A percentile compares a stretch with the other conserved stretches of the same genome.
Evolutionary conservation across 2,329 filamentous ascomycete genomes (phyloP).

Genomic region (Fusarium napiforme): DNA sequence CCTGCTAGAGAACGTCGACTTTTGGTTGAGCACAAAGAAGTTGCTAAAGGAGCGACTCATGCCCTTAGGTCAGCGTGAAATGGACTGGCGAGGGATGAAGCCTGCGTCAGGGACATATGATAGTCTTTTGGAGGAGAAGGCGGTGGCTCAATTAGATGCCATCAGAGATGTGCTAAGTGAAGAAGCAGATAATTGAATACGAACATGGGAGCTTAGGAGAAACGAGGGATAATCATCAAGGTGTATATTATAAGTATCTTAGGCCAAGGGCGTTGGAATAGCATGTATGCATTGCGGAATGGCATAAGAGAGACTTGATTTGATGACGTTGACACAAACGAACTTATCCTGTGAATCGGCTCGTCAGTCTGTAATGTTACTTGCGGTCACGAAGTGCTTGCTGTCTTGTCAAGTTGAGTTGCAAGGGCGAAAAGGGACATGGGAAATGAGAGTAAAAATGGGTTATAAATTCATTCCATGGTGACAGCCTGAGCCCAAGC

Average conservation of each 20-base stretch:
- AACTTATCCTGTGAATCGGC: neutral
- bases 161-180: conserved; percentile 67
- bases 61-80: conserved; percentile 77
- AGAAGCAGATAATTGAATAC: conserved; percentile 54
- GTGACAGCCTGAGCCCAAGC: conserved; percentile 4
- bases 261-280: conserved; percentile 42
- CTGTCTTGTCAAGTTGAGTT: neutral
- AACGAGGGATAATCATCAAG: conserved; percentile 28
- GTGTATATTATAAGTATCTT: conserved; percentile 42
- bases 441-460: conserved; percentile 16
- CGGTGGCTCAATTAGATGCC: conserved; percentile 74
- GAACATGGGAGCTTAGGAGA: conserved; percentile 7
- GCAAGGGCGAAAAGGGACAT: neutral
- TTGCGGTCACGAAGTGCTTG: neutral
- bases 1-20: conserved; percentile 85
- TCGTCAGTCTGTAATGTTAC: neutral
- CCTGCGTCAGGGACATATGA: conserved; percentile 56
- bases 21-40: conserved; percentile 77
- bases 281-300: conserved; percentile 36
- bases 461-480: conserved; percentile 19
- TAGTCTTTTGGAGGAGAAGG: conserved; percentile 79
- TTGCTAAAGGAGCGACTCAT: conserved; percentile 78
- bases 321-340: conserved; percentile 12
- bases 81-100: conserved; percentile 65
- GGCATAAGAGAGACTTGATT: conserved; percentile 25